Conservation (phyloP, 1,139 yeast species). For the Diutina mesorugosa region DNA sequence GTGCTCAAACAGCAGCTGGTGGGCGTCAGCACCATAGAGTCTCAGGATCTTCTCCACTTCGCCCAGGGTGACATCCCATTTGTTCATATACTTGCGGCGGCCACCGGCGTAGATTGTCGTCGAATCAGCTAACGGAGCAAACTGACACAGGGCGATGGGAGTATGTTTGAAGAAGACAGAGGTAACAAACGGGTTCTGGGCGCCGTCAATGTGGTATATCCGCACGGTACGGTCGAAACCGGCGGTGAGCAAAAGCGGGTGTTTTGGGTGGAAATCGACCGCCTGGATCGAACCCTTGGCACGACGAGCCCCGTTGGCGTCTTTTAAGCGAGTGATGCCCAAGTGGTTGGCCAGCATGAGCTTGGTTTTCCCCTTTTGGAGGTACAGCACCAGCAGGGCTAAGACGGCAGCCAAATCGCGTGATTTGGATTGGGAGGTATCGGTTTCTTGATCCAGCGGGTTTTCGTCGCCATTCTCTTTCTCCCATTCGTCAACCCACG, state of each 20-base stretch:
- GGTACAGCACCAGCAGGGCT: slow-evolving; percentile 22
- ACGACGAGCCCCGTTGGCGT: slow-evolving; percentile 62
- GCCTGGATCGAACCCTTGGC: slow-evolving; percentile 77
- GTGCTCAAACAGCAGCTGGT: slow-evolving; percentile 80
- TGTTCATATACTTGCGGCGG: slow-evolving; percentile 80
- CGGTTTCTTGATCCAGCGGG: slow-evolving; percentile 10
- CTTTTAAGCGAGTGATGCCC: slow-evolving; percentile 69
- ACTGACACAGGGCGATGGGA: slow-evolving; percentile 69
- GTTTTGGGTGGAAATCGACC: slow-evolving; percentile 71
- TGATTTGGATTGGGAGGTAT: slow-evolving; percentile 16
- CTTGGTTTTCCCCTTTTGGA: slow-evolving; percentile 17
- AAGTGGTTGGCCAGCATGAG: slow-evolving; percentile 59
- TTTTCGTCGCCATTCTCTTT: slow-evolving; percentile 11
- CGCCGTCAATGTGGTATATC: slow-evolving; percentile 88
- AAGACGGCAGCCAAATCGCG: slow-evolving; percentile 36
- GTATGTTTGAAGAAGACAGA: slow-evolving; percentile 67
- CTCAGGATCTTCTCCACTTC: slow-evolving; percentile 73
- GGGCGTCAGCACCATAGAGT: slow-evolving; percentile 81
- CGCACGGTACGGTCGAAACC: slow-evolving; percentile 88
- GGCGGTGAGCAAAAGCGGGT: slow-evolving; percentile 75
- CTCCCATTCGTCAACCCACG: slow-evolving; percentile 45
- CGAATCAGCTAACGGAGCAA: slow-evolving; percentile 32
- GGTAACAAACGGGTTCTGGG: slow-evolving; percentile 65
- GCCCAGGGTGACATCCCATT: slow-evolving; percentile 78
- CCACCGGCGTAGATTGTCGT: slow-evolving; percentile 69